Evolutionary conservation across 192 early-diverging fungal genomes (phyloP).

Genomic region (Rhizophagus clarus): DNA sequence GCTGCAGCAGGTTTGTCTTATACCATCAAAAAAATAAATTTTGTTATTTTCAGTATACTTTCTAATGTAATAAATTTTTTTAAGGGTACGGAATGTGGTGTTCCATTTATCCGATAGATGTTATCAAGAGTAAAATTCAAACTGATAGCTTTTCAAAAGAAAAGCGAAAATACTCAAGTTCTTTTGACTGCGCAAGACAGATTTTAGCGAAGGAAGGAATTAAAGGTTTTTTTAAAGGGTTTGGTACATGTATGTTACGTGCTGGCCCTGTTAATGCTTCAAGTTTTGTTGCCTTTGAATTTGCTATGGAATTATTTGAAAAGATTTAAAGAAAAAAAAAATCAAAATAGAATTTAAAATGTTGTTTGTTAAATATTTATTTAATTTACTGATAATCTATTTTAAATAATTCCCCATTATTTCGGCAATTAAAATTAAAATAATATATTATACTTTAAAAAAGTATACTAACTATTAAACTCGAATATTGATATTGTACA

Average conservation of each 20-base stretch:
- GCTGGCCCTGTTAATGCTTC: conserved; percentile 93
- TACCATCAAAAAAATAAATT: conserved; percentile 43
- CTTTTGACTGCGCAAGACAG: conserved; percentile 80
- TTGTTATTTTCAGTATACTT: background rate
- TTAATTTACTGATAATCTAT: too few species aligned
- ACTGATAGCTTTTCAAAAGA: conserved; percentile 77
- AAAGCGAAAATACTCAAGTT: conserved; percentile 69
- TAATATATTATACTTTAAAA: too few species aligned
- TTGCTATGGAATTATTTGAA: conserved; percentile 52
- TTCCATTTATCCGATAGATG: conserved; percentile 91
- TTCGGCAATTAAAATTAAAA: too few species aligned
- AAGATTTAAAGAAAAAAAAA: background rate
- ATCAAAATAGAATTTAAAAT: too few species aligned
- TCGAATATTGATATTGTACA: too few species aligned
- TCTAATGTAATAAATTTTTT: background rate
- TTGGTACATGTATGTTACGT: conserved; percentile 84
- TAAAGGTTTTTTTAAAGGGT: conserved; percentile 84
- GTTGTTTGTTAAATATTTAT: too few species aligned
- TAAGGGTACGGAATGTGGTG: conserved; percentile 68
- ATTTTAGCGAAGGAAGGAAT: conserved; percentile 78
- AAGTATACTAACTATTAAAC: too few species aligned
- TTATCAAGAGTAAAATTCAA: conserved; percentile 94
- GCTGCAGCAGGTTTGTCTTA: conserved; percentile 83
- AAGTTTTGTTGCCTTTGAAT: conserved; percentile 84
- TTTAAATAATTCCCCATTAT: too few species aligned